These are phyloP conservation scores for Epichloe gansuensis DNA, from an alignment of 2,329 filamentous ascomycete species.

Conservation along the genomic window DNA sequence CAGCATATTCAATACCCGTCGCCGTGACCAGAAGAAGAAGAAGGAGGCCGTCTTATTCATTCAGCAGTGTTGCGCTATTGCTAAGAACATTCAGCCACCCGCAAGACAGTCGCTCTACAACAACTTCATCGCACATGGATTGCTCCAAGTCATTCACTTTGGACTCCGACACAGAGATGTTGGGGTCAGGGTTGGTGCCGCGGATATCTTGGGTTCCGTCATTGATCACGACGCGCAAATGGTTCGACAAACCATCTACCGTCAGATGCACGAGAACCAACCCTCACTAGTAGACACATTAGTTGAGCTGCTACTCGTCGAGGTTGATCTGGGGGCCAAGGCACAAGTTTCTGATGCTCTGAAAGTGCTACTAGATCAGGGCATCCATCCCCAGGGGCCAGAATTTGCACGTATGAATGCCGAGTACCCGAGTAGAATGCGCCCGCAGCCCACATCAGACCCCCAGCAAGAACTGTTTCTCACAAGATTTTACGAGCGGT, in stretches of 20 bases:
- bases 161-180: slow-evolving; percentile 78
- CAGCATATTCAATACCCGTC: slow-evolving; percentile 60
- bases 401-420: slow-evolving; percentile 53
- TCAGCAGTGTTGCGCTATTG: slow-evolving; percentile 87
- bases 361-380: slow-evolving; percentile 80
- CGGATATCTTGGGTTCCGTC: slow-evolving; percentile 83
- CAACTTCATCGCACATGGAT: slow-evolving; percentile 77
- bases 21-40: slow-evolving; percentile 56
- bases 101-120: slow-evolving; percentile 71
- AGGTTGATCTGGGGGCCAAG: slow-evolving; percentile 88
- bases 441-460: slow-evolving; percentile 39
- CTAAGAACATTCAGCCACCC: slow-evolving; percentile 83
- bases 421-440: slow-evolving; percentile 54
- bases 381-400: slow-evolving; percentile 28
- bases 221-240: slow-evolving; percentile 93
- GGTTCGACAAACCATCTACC: slow-evolving; percentile 87
- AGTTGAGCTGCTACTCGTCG: slow-evolving; percentile 80
- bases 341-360: slow-evolving; percentile 91
- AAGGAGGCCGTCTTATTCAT: slow-evolving; percentile 95
- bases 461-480: slow-evolving; percentile 78
- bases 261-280: slow-evolving; percentile 77
- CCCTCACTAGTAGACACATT: slow-evolving; percentile 80
- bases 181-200: slow-evolving; percentile 77
- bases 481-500: slow-evolving; percentile 78
- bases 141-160: slow-evolving; percentile 83